Evolutionary conservation across 805 yeast genomes (phyloP), one percentile per base, ranked within the genome.

Genomic region (Pichia pseudocactophila): DNA sequence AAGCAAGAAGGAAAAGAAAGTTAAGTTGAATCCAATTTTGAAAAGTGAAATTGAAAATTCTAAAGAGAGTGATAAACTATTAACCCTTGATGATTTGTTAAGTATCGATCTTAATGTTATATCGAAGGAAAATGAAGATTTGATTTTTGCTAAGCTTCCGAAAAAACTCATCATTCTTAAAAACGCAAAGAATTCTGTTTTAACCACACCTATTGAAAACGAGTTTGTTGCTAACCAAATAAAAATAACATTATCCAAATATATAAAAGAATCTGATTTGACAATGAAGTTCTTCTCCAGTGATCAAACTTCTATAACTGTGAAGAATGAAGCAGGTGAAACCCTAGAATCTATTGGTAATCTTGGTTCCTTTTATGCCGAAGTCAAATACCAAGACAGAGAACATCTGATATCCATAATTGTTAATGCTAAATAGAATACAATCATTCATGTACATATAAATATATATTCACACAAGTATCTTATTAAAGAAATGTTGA

Each of bases 121-220:
- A 6, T 28, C 55, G 2, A 50, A 52, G 10, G 34, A 47, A 10
- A 51, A 58, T 17, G 45, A 31, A 26, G 51, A 50, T 12, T 45
- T 49, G n/a, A 49, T 57, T 16, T 42, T 55, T 19, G 42, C 51
- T 2, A 51, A 51, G 16, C 48, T 59, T 18, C 63, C 65, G 38
- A 53, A 50, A 47, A 55, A 47, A 39, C 42, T 61, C 19, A 42
- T 57, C n/a, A 48, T 59, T 35, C 46, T 51, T 15, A 52, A 53
- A 35, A 59, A 54, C 19, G 26, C 61, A 4, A 42, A 41, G 4
- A 50, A 49, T 17, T 47, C 47, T 7, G 25, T 35, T 2, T 41
- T 57, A 16, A 41, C 42, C 12, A 50, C 54, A 8, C 46, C 55
- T 5, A 34, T 48, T 17, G 28, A 39, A 10, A 33, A 28, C 3